Base-by-base conservation (phyloP, 176 grass and related monocot genomes). In the Oryza glaberrima region DNA sequence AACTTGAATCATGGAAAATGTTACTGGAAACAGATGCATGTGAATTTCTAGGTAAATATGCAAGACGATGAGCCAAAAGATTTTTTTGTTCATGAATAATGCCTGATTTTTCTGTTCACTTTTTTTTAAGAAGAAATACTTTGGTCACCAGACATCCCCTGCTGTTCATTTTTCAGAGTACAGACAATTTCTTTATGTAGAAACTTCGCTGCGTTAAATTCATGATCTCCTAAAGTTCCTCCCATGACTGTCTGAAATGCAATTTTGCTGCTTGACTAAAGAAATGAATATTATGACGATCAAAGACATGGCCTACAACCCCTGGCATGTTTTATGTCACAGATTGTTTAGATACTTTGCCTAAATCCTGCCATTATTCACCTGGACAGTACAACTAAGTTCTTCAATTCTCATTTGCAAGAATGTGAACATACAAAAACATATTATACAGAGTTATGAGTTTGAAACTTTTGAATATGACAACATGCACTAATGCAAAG, bases 1-100 rank as follows among this genome's bases (percentile, higher is more conserved):
- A 86, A 43, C 41, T 49, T 54, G 28, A 65, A 36, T 28, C 60
- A 43, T 81, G 69, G 71, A 41, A 26, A 41, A 47, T 75, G 65
- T 34, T 64, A 74, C 47, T 75, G 70, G 26, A 90, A 66, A 78
- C 7, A 52, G 72, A 19, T 32, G 13, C 51, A 77, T 81, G 46
- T 6, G 43, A 54, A 34, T 41, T 81, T 76, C 32, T 30, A 19
- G 8, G 44, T 79, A 69, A 74, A 52, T 49, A 83, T 70, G 15
- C 11, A 70, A 85, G 23, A 70, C 70, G 23, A 77, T 58, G 26
- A 69, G 47, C 7, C 70, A 83, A 68, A 68, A 17, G 11, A 36
- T 12, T 48, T 26, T 25, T 36, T 36, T 32, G 30, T 38, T 30
- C 16, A 12, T 48, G 15, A 34, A 79, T 26, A 67, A 34, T 34